phyloP scores from a whole-genome alignment of 441 rosid species.

The Theobroma grandiflorum region DNA sequence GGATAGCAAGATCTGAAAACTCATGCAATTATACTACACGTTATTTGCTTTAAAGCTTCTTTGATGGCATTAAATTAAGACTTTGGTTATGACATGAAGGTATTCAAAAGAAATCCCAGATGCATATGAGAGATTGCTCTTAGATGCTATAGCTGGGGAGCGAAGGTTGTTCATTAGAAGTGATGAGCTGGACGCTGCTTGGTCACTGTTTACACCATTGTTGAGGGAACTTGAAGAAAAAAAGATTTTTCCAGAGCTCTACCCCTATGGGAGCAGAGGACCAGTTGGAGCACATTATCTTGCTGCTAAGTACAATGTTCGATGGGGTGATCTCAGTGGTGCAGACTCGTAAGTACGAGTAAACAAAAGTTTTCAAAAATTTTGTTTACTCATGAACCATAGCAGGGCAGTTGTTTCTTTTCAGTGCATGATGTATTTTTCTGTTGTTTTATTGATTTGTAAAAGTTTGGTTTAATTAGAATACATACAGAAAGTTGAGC shows the following conservation, averaged over 20 bases:
- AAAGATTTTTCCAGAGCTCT: conserved; percentile 82
- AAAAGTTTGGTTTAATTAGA: neutral
- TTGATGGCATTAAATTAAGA: neutral
- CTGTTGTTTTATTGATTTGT: neutral
- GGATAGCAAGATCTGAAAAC: neutral
- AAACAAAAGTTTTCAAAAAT: neutral
- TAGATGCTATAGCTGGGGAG: conserved; percentile 92
- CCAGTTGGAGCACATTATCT: conserved; percentile 93
- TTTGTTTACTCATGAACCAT: neutral
- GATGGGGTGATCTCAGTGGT: conserved; percentile 84
- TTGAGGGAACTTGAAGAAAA: conserved; percentile 73
- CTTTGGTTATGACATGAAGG: conserved; percentile 42
- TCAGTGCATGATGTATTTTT: conserved; percentile 4
- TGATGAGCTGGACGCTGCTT: conserved; percentile 95
- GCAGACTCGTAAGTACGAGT: conserved; percentile 43
- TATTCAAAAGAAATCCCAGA: conserved; percentile 83
- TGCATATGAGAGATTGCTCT: conserved; percentile 91
- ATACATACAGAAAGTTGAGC: neutral
- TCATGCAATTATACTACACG: neutral
- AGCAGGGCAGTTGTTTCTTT: neutral
- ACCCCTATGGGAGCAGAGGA: conserved; percentile 93
- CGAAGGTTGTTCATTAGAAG: conserved; percentile 86
- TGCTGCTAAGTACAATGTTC: conserved; percentile 86
- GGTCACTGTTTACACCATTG: conserved; percentile 84
- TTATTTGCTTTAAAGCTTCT: neutral